Evolutionary conservation across 495 filamentous ascomycete species (phyloP).

Genomic region (Penicillium alfredii): DNA sequence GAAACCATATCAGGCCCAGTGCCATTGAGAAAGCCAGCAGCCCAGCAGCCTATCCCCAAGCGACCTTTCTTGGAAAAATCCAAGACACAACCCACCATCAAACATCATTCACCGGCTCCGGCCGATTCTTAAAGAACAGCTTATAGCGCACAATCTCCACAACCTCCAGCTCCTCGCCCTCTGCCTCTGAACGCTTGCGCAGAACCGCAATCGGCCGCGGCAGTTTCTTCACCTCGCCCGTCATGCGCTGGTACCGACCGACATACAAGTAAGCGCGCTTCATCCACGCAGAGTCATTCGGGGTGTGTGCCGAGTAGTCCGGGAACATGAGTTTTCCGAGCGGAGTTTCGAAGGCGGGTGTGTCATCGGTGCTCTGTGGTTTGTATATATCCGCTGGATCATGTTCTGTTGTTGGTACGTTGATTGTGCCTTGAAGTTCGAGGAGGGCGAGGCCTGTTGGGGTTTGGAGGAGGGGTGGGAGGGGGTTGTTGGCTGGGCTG

Average conservation of each 20-base stretch:
- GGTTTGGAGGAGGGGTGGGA: constrained; percentile 82
- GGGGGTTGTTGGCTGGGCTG: constrained; percentile 46
- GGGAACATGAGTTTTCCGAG: constrained; percentile 79
- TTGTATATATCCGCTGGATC: constrained; percentile 13
- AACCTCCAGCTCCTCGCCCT: constrained; percentile 55
- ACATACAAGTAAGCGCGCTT: constrained; percentile 82
- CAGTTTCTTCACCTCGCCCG: constrained; percentile 84
- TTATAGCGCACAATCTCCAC: constrained; percentile 87
- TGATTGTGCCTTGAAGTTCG: constrained; percentile 85
- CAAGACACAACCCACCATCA: constrained; percentile 13
- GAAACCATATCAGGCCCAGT: too few relatives aligned
- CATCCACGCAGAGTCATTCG: constrained; percentile 67
- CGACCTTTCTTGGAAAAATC: too few relatives aligned
- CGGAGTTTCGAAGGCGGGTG: constrained; percentile 39
- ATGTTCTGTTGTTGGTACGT: constrained; percentile 35
- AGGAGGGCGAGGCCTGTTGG: constrained; percentile 70
- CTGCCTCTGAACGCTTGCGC: constrained; percentile 19
- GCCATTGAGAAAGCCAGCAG: too few relatives aligned
- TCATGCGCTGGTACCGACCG: constrained; percentile 82
- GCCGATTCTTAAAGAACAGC: constrained; percentile 76
- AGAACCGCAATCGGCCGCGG: constrained; percentile 71
- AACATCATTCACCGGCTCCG: constrained; percentile 69
- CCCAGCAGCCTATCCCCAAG: too few relatives aligned
- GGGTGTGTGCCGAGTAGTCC: constrained; percentile 51
- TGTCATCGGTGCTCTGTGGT: too few relatives aligned